Evolutionary conservation across 2,329 filamentous ascomycete species (phyloP).

Genomic region (Orbilia brochopaga): DNA sequence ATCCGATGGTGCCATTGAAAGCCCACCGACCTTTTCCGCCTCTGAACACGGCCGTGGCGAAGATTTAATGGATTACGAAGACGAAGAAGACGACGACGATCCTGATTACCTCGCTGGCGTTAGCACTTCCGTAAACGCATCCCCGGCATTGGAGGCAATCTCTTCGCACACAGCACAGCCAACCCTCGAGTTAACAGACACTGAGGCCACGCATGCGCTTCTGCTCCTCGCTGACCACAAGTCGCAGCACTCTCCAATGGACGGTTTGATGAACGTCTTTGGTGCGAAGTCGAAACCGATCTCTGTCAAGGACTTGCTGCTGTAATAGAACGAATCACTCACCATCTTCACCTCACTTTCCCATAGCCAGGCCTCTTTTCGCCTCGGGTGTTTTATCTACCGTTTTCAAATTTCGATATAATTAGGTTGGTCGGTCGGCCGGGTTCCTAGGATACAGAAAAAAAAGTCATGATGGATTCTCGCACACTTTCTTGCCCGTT

Average conservation of each 20-base stretch:
- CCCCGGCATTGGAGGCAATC: constrained; percentile 35
- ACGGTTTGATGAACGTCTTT: constrained; percentile 32
- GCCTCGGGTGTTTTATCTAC: constrained; percentile 10
- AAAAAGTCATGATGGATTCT: constrained; percentile 44
- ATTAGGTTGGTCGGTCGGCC: constrained; percentile 6
- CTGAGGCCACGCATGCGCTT: constrained; percentile 54
- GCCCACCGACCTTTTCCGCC: constrained; percentile 44
- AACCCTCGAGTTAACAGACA: constrained; percentile 51
- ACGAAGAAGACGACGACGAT: constrained; percentile 43
- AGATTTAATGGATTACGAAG: constrained; percentile 36
- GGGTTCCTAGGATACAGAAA: constrained; percentile 27
- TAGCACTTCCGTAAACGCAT: constrained; percentile 22
- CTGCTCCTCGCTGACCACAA: constrained; percentile 53
- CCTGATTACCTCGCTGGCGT: constrained; percentile 19
- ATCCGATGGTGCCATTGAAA: constrained; percentile 34
- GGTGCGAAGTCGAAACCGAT: constrained; percentile 42
- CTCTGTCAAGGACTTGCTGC: constrained; percentile 46
- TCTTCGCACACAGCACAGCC: constrained; percentile 17
- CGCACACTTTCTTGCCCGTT: constrained; percentile 4
- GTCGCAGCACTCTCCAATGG: constrained; percentile 31
- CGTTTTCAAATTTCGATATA: not conserved
- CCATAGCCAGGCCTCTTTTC: not conserved
- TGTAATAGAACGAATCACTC: constrained; percentile 22
- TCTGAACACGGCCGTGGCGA: constrained; percentile 38
- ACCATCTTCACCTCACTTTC: not conserved